Percentiles rank a stretch among this genome's conserved stretches.
Conservation (phyloP, 805 yeast species). For the Kluyveromyces dobzhanskii region DNA sequence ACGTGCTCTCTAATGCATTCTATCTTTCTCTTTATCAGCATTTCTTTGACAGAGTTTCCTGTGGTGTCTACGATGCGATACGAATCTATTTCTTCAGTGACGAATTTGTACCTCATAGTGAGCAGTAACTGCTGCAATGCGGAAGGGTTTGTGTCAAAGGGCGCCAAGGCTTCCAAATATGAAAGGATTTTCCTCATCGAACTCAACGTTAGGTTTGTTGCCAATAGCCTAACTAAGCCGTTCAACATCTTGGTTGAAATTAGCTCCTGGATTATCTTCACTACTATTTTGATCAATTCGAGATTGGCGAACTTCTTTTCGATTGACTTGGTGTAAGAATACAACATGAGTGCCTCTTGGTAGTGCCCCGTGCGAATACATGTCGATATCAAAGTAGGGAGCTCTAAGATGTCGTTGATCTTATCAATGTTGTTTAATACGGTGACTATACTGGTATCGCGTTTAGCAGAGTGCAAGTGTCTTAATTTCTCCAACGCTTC, state of each 20-base stretch:
- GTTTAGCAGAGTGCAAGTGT: constrained; percentile 11
- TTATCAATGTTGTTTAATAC: constrained; percentile 59
- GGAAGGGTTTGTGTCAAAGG: constrained; percentile 32
- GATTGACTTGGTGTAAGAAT: constrained; percentile 62
- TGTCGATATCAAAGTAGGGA: constrained; percentile 76
- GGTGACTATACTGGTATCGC: constrained; percentile 25
- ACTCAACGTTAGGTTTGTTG: constrained; percentile 73
- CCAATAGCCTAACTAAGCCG: constrained; percentile 58
- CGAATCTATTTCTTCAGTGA: constrained; percentile 50
- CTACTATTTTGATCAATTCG: constrained; percentile 22
- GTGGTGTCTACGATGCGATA: constrained; percentile 14
- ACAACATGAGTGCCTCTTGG: constrained; percentile 81
- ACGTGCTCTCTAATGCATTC: constrained; percentile 74
- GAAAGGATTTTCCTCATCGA: constrained; percentile 70
- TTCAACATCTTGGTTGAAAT: constrained; percentile 50
- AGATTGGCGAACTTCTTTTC: constrained; percentile 53
- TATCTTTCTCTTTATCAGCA: constrained; percentile 56
- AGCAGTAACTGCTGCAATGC: constrained; percentile 48
- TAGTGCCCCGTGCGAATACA: constrained; percentile 83
- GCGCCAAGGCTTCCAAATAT: constrained; percentile 61
- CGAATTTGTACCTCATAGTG: constrained; percentile 60
- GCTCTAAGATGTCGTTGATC: constrained; percentile 67
- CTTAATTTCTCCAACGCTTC: constrained; percentile 19
- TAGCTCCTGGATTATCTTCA: constrained; percentile 20
- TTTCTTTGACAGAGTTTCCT: constrained; percentile 19